Conservation (phyloP, 2,329 filamentous ascomycete species). For the Aspergillus awamori region DNA sequence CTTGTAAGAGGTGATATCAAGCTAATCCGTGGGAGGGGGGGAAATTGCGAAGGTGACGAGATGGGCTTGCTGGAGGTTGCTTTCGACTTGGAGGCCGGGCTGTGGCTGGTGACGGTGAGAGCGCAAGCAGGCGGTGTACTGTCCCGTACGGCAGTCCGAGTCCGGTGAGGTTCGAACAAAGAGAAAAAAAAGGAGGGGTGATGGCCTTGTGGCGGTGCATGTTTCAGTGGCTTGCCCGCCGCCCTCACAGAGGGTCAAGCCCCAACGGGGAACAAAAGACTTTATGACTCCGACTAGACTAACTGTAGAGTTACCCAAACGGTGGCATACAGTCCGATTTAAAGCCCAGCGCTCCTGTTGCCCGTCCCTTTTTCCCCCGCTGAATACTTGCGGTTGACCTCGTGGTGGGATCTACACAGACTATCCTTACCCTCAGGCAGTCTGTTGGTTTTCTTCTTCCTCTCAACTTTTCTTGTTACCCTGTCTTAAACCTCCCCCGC, state of each 20-base stretch:
- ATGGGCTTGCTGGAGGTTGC: conserved; percentile 13
- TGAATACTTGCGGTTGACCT: neutral
- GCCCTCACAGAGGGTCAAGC: conserved; percentile 24
- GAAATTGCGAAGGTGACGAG: conserved; percentile 22
- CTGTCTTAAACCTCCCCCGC: conserved; percentile 26
- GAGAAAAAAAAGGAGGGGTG: conserved; percentile 25
- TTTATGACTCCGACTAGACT: conserved; percentile 9
- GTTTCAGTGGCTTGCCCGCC: conserved; percentile 24
- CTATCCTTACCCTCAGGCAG: conserved; percentile 1
- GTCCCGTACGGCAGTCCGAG: neutral
- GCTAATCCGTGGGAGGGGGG: conserved; percentile 7
- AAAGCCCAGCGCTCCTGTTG: neutral
- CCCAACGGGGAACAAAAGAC: conserved; percentile 23
- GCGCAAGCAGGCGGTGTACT: conserved; percentile 5
- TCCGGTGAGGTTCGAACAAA: conserved; percentile 3
- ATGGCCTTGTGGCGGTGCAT: conserved; percentile 34
- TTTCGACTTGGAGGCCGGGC: conserved; percentile 11
- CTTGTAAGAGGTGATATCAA: conserved; percentile 15
- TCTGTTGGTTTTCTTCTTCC: conserved; percentile 4
- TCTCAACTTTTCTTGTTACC: conserved; percentile 10
- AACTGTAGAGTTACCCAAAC: conserved; percentile 6
- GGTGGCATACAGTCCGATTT: neutral
- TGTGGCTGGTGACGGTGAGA: conserved; percentile 32
- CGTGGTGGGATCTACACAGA: conserved; percentile 4
- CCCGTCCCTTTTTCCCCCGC: neutral